Base-by-base conservation (phyloP, 1,284 basidiomycete species). In the Moniliophthora roreri region DNA sequence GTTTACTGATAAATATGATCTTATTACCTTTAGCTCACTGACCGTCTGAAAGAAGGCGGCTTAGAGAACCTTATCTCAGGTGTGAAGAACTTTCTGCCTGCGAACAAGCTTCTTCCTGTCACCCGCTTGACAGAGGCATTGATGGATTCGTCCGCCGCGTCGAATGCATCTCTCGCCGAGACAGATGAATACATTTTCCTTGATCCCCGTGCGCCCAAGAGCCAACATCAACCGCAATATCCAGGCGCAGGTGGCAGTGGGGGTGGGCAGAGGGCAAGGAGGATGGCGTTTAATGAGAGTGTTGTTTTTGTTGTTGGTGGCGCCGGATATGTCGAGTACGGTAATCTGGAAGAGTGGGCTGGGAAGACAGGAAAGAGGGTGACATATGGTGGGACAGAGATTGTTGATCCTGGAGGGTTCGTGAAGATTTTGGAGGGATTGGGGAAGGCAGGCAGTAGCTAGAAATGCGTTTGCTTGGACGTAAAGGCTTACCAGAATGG, bases 1-100 rank as follows among this genome's bases (percentile, higher is more conserved):
- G 28, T 32, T 32, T 32, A 32, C 28, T 32, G 28, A 74, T 3
- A 42, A 21, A 34, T 51, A 18, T 18, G 4, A 40, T 42, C 18
- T 32, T 32, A 15, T 21, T 21, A 10, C 26, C 13, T 36, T 52
- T 60, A 93, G 91, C 81, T 97, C 47, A 95, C 95, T 1, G 94
- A 96, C 68, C 82, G 93, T 42, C 75, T 99, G 56, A 93, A 97
- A 71, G 96, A 98, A 68, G 91, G 93, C 35, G 94, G 94, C 20
- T 78, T 97, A 37, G 96, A 99, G 67, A 96, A 97, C 68, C 77
- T 99, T 10, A 92, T 99, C 54, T 95, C 95, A 1, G 96, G 95
- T 26, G 97, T 99, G 56, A 98, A 98, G 71, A 98, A 98, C 74
- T 96, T 99, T 78, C 74, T 99, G 11, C 97, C 97, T 0, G 89